phyloP scores from a whole-genome alignment of 2,329 filamentous ascomycete genomes.

The Massarina eburnea region DNA sequence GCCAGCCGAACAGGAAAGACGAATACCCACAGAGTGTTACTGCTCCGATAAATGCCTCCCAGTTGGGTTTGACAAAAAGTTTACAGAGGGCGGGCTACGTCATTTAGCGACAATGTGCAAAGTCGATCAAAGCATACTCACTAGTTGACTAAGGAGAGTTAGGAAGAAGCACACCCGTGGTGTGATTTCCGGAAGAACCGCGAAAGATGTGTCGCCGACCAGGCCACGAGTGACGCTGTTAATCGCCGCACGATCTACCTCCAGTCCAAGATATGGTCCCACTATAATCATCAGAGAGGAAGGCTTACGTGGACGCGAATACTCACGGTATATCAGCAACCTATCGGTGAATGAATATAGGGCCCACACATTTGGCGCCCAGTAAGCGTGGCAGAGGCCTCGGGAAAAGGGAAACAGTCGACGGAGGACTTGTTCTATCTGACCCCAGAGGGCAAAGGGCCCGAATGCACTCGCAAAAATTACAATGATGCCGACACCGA shows the following conservation, averaged over 20 bases:
- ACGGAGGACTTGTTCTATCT: slow-evolving; percentile 80
- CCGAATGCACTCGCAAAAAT: slow-evolving; percentile 84
- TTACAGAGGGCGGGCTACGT: slow-evolving; percentile 64
- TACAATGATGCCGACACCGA: slow-evolving; percentile 70
- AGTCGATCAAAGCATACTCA: slow-evolving; percentile 40
- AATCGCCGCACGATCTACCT: slow-evolving; percentile 72
- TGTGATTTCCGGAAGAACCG: slow-evolving; percentile 83
- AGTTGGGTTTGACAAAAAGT: slow-evolving; percentile 77
- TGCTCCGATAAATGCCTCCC: slow-evolving; percentile 86
- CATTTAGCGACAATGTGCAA: slow-evolving; percentile 12
- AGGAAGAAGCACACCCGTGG: slow-evolving; percentile 78
- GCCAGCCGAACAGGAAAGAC: slow-evolving; percentile 97
- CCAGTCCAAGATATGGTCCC: slow-evolving; percentile 76
- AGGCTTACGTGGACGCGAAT: neutral
- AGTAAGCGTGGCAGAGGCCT: slow-evolving; percentile 95
- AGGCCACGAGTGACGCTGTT: slow-evolving; percentile 90
- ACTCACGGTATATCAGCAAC: slow-evolving; percentile 75
- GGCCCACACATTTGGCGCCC: slow-evolving; percentile 97
- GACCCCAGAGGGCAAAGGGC: slow-evolving; percentile 78
- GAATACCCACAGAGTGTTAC: slow-evolving; percentile 93
- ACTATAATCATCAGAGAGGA: slow-evolving; percentile 56
- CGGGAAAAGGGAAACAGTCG: slow-evolving; percentile 92
- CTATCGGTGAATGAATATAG: slow-evolving; percentile 92
- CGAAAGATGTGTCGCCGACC: slow-evolving; percentile 91
- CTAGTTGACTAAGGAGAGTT: slow-evolving; percentile 78